phyloP scores from a whole-genome alignment of 75 land plant species.

The Pseudotsuga menziesii region DNA sequence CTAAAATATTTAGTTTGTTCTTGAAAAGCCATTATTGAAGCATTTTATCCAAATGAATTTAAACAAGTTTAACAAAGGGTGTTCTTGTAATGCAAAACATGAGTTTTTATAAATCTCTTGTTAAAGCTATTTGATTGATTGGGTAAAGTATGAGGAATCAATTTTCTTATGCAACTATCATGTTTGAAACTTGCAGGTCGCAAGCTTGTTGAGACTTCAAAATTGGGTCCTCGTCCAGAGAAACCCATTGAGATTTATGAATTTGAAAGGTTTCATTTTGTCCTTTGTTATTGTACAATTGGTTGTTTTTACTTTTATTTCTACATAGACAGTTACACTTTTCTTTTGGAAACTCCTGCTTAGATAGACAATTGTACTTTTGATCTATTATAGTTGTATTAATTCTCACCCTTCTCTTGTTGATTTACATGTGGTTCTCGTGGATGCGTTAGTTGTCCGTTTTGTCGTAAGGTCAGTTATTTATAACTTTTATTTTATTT shows the following conservation, averaged over 20 bases:
- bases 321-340: not conserved
- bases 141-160: not conserved
- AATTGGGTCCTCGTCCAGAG: conserved; percentile 86
- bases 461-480: conserved; percentile 87
- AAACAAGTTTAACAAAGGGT: not conserved
- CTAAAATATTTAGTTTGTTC: not conserved
- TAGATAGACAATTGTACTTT: not conserved
- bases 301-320: not conserved
- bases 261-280: conserved; percentile 74
- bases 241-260: conserved; percentile 98
- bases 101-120: not conserved
- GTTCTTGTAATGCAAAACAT: not conserved
- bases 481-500: not conserved
- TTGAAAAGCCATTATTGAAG: not conserved
- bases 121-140: not conserved
- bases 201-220: conserved; percentile 80
- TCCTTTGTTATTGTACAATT: not conserved
- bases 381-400: not conserved
- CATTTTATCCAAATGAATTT: not conserved
- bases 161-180: not conserved
- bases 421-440: not conserved
- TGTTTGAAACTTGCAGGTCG: conserved; percentile 37
- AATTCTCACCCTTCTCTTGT: not conserved
- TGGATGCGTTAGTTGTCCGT: conserved; percentile 75
- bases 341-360: not conserved